Percentiles rank a stretch among this genome's conserved stretches.
Conservation (phyloP, 768 basidiomycete species). For the Pulveroboletus sp. region DNA sequence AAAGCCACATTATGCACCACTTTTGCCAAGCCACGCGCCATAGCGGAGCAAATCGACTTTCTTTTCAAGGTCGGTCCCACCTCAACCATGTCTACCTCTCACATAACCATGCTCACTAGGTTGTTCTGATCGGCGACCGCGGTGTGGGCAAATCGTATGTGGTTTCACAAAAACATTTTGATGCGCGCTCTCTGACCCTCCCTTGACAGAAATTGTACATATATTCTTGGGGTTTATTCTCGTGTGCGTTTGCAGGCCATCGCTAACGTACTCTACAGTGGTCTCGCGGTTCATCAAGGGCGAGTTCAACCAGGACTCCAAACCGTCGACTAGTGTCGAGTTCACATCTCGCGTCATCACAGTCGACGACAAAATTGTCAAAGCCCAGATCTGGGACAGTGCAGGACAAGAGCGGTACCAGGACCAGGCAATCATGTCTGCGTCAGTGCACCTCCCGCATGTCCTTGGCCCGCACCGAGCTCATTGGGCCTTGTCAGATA, state of each 20-base stretch:
- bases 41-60: too few species aligned
- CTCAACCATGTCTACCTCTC: too few species aligned
- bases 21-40: too few species aligned
- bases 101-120: too few species aligned
- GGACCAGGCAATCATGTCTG: conserved; percentile 97
- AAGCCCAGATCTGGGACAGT: conserved; percentile 99
- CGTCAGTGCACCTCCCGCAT: conserved; percentile 52
- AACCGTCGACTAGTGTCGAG: conserved; percentile 99
- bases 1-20: too few species aligned
- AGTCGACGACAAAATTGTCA: conserved; percentile 95
- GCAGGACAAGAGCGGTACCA: conserved; percentile 97
- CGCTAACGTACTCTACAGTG: conserved; percentile 48
- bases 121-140: too few species aligned
- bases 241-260: neutral
- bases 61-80: too few species aligned
- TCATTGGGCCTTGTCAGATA: conserved; percentile 51
- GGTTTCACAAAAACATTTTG: too few species aligned
- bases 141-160: too few species aligned
- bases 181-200: too few species aligned
- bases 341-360: conserved; percentile 96
- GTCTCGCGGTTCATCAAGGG: conserved; percentile 99
- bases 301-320: conserved; percentile 98
- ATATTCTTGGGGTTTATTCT: too few species aligned
- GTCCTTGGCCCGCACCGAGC: neutral
- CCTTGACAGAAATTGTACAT: too few species aligned